phyloP scores from a whole-genome alignment of 2,329 filamentous ascomycete genomes.

The Bipolaris zeicola region DNA sequence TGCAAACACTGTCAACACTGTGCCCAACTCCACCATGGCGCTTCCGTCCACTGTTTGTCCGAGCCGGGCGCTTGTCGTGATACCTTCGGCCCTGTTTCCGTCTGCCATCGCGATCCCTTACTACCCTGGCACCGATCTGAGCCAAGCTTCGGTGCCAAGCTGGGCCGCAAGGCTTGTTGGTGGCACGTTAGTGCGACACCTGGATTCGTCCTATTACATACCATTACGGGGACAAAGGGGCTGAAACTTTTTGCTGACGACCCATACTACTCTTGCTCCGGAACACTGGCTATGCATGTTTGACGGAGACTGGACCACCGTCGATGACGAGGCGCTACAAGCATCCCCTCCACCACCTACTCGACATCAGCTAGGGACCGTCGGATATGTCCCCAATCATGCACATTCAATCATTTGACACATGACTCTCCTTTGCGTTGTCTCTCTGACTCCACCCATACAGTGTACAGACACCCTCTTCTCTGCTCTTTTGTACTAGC shows the following conservation, averaged over 20 bases:
- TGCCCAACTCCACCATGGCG: too few species aligned
- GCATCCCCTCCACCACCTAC: not conserved
- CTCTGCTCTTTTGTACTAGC: not conserved
- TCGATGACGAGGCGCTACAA: too few species aligned
- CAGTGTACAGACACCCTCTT: not conserved
- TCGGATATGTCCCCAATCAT: not conserved
- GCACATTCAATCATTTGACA: not conserved
- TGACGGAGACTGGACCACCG: too few species aligned
- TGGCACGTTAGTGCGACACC: conserved; percentile 10
- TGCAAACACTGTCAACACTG: too few species aligned
- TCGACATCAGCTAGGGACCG: not conserved
- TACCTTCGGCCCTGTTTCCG: conserved; percentile 2
- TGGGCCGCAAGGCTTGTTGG: conserved; percentile 29
- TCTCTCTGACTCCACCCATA: not conserved
- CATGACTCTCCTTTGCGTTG: not conserved
- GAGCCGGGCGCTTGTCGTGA: not conserved
- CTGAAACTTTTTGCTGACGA: not conserved
- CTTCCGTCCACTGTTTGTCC: too few species aligned
- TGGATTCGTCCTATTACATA: not conserved
- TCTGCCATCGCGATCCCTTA: conserved; percentile 4
- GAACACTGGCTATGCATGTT: not conserved
- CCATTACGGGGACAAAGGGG: not conserved
- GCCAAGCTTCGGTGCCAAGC: conserved; percentile 39
- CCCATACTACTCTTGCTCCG: not conserved
- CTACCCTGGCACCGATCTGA: conserved; percentile 11